These are phyloP conservation scores for Pseudogymnoascus sp. DNA, from an alignment of 2,329 filamentous ascomycete species.

Conservation along the genomic window DNA sequence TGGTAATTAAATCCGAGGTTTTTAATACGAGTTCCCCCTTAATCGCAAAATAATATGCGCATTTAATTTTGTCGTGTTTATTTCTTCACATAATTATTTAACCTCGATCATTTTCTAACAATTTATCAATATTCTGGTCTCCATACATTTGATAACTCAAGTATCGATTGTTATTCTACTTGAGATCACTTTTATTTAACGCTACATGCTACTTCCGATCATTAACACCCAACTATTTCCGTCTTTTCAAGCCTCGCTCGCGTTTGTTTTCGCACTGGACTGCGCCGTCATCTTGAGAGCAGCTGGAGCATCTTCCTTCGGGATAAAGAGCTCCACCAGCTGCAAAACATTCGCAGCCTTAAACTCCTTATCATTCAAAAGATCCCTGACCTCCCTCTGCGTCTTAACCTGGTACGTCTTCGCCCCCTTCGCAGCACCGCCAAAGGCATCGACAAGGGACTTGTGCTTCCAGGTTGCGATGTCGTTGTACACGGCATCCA, in stretches of 20 bases:
- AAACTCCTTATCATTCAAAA: constrained; percentile 59
- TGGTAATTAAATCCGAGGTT: neutral
- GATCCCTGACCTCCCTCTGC: constrained; percentile 54
- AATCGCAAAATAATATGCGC: neutral
- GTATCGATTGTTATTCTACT: neutral
- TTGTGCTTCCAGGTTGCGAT: constrained; percentile 67
- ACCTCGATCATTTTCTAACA: neutral
- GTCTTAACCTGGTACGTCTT: constrained; percentile 61
- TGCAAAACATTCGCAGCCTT: constrained; percentile 46
- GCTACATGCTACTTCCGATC: neutral
- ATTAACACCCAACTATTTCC: neutral
- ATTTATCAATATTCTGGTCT: neutral
- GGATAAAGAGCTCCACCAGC: constrained; percentile 78
- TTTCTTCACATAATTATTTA: neutral
- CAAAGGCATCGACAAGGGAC: constrained; percentile 59
- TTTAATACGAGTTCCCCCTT: neutral
- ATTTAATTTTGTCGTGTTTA: neutral
- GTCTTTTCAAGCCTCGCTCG: constrained; percentile 26
- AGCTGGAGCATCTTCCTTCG: constrained; percentile 66
- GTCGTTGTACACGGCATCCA: constrained; percentile 73
- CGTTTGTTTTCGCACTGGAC: constrained; percentile 61
- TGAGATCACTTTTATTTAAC: neutral
- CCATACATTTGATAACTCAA: neutral
- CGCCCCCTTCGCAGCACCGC: constrained; percentile 46
- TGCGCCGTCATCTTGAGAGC: constrained; percentile 62